These are phyloP conservation scores for Chaetoceros muelleri DNA, from an alignment of 108 stramenopile genomes.

Conservation along the genomic window DNA sequence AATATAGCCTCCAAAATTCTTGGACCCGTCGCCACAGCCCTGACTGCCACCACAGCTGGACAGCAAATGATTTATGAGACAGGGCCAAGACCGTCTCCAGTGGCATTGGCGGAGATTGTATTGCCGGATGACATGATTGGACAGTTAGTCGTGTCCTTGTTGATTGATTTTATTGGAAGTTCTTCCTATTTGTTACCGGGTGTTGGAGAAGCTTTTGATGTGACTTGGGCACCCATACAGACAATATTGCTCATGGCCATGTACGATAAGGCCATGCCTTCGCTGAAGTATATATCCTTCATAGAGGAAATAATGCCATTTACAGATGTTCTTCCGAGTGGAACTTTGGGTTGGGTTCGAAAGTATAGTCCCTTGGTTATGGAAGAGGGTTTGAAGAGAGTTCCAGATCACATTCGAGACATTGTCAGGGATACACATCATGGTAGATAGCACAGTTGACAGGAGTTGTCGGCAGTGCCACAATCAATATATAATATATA, in stretches of 20 bases:
- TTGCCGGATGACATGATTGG: constrained; percentile 54
- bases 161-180: constrained; percentile 74
- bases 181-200: constrained; percentile 74
- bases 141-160: constrained; percentile 47
- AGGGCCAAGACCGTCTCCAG: constrained; percentile 70
- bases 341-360: constrained; percentile 77
- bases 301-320: constrained; percentile 87
- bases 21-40: constrained; percentile 31
- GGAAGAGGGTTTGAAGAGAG: background rate
- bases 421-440: no score
- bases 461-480: no score
- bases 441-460: no score
- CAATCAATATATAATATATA: no score
- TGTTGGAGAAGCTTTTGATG: constrained; percentile 77
- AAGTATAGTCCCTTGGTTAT: constrained; percentile 4
- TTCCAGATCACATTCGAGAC: background rate
- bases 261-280: constrained; percentile 65
- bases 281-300: constrained; percentile 66
- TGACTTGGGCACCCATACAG: constrained; percentile 85
- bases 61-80: constrained; percentile 65
- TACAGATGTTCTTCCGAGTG: constrained; percentile 86
- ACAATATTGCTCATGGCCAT: constrained; percentile 78
- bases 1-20: constrained; percentile 22
- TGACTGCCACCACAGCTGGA: constrained; percentile 38
- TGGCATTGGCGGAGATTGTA: constrained; percentile 34